Evolutionary conservation across 768 basidiomycete genomes (phyloP), one percentile per base, ranked within the genome.

Genomic region (Suillus alpinus): DNA sequence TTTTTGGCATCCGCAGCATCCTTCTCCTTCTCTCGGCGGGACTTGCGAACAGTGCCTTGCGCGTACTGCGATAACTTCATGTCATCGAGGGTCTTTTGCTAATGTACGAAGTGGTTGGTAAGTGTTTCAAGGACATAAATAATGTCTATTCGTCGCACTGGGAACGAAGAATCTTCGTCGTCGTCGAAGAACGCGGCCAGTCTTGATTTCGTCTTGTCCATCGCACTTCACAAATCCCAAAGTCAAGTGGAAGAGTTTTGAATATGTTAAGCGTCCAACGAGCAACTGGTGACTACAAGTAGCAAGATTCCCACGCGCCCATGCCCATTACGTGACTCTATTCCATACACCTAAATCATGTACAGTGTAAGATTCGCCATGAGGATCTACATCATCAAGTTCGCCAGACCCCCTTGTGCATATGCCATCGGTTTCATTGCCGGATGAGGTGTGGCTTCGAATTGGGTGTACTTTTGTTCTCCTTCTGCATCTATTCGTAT

Each of bases 341-440:
- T 4, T 55, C 14, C 26, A 18, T 20, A 34, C 32, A 26, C 20
- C 29, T 39, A 39, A 34, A 32, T 53, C 41, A 53, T 41, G 26
- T 3, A 26, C 26, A 26, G 26, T 26, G 18, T 31, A n/a, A 13
- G 14, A 53, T 49, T 49, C 23, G 16, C 9, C 46, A 36, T 18
- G 6, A 29, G 6, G 52, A 60, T 55, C 52, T 79, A 88, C 88
- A 89, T 86, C 79, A 92, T 82, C 76, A 93, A 73, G 66, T 75
- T 86, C 16, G 83, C 81, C 58, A 93, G 72, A 9, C 88, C 87
- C 23, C 85, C 83, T 62, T 80, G 82, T 1, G 87, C 81, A 65
- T 94, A 96, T 2, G 94, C 94, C 95, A 97, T 97, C 10, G 95
- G 95, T 70, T 87, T 91, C 80, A 95, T 79, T 32, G 92, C 87